Evolutionary conservation across 441 rosid species (phyloP).

Genomic region (Pelargonium citronellum): DNA sequence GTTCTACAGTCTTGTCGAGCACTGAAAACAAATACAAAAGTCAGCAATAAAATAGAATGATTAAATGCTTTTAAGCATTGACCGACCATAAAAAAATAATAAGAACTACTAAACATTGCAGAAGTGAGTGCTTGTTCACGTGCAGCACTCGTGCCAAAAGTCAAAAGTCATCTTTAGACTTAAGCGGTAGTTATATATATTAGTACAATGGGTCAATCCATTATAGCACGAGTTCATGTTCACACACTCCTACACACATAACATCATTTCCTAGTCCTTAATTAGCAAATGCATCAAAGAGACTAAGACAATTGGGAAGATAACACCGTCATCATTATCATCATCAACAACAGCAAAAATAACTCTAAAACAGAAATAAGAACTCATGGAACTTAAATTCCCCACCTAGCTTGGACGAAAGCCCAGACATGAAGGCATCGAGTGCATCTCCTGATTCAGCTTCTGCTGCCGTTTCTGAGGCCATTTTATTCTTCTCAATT

Average conservation of each 20-base stretch:
- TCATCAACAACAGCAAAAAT: not conserved
- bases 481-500: constrained; percentile 57
- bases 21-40: constrained; percentile 39
- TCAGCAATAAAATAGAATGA: constrained; percentile 8
- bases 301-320: no score
- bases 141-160: no score
- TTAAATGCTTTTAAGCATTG: no score
- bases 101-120: no score
- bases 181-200: not conserved
- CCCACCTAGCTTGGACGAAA: constrained; percentile 81
- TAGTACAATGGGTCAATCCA: not conserved
- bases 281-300: not conserved
- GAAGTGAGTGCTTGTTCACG: no score
- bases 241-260: not conserved
- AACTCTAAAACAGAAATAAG: not conserved
- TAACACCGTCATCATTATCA: no score
- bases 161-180: no score
- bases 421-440: constrained; percentile 87
- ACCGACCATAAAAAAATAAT: no score
- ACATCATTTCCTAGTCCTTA: not conserved
- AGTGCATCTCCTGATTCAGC: constrained; percentile 70
- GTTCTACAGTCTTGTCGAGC: constrained; percentile 51
- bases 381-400: not conserved
- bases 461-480: constrained; percentile 39
- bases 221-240: not conserved